Base-by-base conservation (phyloP, 345 rosid species). In the Psidium guajava region DNA sequence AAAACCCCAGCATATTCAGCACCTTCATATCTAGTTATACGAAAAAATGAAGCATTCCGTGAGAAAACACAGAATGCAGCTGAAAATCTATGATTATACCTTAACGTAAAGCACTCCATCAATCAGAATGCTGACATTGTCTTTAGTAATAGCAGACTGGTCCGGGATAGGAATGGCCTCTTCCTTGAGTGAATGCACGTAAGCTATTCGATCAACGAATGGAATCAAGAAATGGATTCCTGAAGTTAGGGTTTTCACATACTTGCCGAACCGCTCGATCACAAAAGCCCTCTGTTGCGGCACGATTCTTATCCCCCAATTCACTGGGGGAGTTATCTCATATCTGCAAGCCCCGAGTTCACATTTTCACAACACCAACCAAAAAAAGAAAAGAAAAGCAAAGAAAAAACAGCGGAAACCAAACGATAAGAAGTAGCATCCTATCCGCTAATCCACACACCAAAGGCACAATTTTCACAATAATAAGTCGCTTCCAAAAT, bases 151-250 rank as follows among this genome's bases (percentile, higher is more conserved):
- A 75, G 99, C 98, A 36, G 98, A 90, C 86, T 97, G 99, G 54
- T 96, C 95, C 6, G 98, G 96, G 51, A 96, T 96, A 7, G 96
- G 98, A 51, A 97, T 97, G 0, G 99, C 96, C 89, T 96, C 99
- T 87, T 97, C 99, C 92, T 97, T 97, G 86, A 97, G 93, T 44
- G 99, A 95, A 88, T 97, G 99, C 40, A 96, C 99, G 27, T 97
- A 97, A 36, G 99, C 98, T 75, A 96, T 96, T 81, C 95, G 93
- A 88, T 97, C 98, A 54, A 96, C 99, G 12, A 95, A 55, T 1
- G 99, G 99, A 83, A 97, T 87, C 85, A 97, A 92, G 88, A 96
- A 95, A 84, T 97, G 98, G 32, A 97, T 91, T 49, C 99, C 99
- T 0, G 99, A 92, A 0, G 95, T 89, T 64, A 96, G 93, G 6